Conservation (phyloP, 768 basidiomycete species). For the Naganishia randhawae region DNA sequence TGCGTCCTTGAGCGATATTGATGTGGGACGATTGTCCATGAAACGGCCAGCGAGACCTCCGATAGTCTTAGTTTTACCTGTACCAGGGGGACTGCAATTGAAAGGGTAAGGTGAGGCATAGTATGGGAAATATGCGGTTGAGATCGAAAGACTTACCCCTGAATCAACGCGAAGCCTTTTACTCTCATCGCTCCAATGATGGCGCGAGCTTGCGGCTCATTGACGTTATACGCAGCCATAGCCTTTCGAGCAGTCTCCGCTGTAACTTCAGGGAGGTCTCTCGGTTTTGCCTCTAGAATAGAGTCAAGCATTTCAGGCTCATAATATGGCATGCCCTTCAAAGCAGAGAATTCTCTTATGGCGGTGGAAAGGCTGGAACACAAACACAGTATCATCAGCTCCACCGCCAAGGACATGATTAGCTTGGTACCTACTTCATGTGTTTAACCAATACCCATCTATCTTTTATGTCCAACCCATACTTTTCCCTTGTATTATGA, state of each 20-base stretch:
- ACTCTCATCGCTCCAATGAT: constrained; percentile 69
- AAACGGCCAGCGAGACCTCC: constrained; percentile 86
- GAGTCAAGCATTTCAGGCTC: constrained; percentile 61
- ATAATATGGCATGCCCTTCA: constrained; percentile 76
- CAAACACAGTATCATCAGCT: constrained; percentile 11
- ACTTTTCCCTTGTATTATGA: constrained; percentile 43
- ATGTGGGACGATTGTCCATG: constrained; percentile 60
- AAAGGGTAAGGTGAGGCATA: constrained; percentile 7
- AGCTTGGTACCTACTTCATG: constrained; percentile 59
- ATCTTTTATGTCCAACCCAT: constrained; percentile 63
- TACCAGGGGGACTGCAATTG: constrained; percentile 69
- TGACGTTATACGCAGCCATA: constrained; percentile 70
- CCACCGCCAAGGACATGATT: background rate
- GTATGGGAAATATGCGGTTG: background rate
- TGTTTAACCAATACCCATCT: constrained; percentile 75
- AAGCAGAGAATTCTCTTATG: constrained; percentile 84
- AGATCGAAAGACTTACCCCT: constrained; percentile 64
- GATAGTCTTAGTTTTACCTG: constrained; percentile 97
- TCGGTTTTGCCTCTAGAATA: constrained; percentile 67
- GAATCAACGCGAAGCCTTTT: constrained; percentile 82
- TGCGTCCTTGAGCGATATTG: constrained; percentile 56
- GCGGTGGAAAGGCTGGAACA: constrained; percentile 58
- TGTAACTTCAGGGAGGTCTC: constrained; percentile 54
- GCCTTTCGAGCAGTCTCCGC: constrained; percentile 59
- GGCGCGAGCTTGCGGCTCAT: constrained; percentile 90